Conservation (phyloP, 139 green algal species). For the Picochlorum costavermella region DNA sequence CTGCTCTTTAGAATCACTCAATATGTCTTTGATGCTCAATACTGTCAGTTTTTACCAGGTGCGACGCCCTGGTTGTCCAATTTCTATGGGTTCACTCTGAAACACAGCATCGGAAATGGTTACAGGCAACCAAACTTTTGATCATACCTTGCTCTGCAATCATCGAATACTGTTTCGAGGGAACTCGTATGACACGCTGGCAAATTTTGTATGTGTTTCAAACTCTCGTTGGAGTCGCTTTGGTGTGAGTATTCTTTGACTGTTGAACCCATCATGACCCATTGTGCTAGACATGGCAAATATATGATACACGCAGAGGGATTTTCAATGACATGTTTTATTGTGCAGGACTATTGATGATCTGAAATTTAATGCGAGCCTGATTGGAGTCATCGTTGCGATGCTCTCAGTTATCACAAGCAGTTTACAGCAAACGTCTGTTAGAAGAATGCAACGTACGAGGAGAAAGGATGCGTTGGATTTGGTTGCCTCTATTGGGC, state of each 20-base stretch:
- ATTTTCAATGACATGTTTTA: not conserved
- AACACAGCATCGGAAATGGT: not conserved
- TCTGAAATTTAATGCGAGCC: conserved; percentile 43
- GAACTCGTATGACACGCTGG: not conserved
- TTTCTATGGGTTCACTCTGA: not conserved
- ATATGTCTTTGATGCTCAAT: not conserved
- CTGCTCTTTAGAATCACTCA: not conserved
- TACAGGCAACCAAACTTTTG: conserved; percentile 1
- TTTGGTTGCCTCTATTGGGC: conserved; percentile 34
- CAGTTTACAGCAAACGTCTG: conserved; percentile 88
- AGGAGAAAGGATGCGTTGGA: not conserved
- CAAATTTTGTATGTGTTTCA: not conserved
- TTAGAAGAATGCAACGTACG: conserved; percentile 35
- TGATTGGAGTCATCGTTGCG: conserved; percentile 62
- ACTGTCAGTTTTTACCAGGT: conserved; percentile 4
- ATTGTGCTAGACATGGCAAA: not conserved
- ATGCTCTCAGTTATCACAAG: conserved; percentile 69
- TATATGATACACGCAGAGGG: not conserved
- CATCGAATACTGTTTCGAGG: not conserved
- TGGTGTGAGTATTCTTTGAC: not conserved
- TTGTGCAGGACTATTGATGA: conserved; percentile 45
- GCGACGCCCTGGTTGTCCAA: not conserved
- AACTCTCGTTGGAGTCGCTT: not conserved
- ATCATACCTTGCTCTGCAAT: conserved; percentile 1
- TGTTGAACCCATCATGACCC: not conserved